Evolutionary conservation across 768 basidiomycete genomes (phyloP).

Genomic region (Butyriboletus loyo): DNA sequence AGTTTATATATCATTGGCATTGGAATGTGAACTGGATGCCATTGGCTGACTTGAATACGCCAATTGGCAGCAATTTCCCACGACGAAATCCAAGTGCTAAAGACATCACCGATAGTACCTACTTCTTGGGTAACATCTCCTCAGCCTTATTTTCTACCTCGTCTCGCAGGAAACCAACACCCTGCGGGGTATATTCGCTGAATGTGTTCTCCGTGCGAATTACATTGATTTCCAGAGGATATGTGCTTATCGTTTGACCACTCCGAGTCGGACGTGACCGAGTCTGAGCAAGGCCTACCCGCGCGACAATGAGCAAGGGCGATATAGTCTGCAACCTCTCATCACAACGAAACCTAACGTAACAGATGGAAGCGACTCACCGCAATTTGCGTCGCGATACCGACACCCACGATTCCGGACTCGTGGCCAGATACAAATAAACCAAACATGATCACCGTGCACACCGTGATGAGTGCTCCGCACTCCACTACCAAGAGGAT

Average conservation of each 20-base stretch:
- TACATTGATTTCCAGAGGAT: slow-evolving; percentile 2
- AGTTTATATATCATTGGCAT: not conserved
- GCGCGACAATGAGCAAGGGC: slow-evolving; percentile 17
- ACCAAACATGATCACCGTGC: slow-evolving; percentile 18
- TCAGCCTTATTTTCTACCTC: not conserved
- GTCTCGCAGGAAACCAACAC: not conserved
- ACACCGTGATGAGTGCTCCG: slow-evolving; percentile 19
- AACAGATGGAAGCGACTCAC: slow-evolving; percentile 4
- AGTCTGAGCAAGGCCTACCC: slow-evolving; percentile 11
- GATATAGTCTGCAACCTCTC: slow-evolving; percentile 11
- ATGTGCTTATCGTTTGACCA: not conserved
- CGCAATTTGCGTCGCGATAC: slow-evolving; percentile 18
- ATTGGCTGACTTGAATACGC: too few relatives aligned
- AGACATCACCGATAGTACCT: not conserved
- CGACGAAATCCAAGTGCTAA: too few relatives aligned
- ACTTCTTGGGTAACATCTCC: not conserved
- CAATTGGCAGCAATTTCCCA: too few relatives aligned
- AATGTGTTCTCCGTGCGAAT: not conserved
- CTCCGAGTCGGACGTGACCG: not conserved
- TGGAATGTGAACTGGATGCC: too few relatives aligned
- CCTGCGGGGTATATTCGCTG: not conserved
- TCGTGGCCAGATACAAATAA: slow-evolving; percentile 12
- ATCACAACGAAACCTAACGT: not conserved
- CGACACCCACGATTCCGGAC: slow-evolving; percentile 11
- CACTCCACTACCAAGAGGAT: slow-evolving; percentile 18